These are phyloP conservation scores for Fagus sylvatica DNA, from an alignment of 306 rosid species.

Conservation along the genomic window DNA sequence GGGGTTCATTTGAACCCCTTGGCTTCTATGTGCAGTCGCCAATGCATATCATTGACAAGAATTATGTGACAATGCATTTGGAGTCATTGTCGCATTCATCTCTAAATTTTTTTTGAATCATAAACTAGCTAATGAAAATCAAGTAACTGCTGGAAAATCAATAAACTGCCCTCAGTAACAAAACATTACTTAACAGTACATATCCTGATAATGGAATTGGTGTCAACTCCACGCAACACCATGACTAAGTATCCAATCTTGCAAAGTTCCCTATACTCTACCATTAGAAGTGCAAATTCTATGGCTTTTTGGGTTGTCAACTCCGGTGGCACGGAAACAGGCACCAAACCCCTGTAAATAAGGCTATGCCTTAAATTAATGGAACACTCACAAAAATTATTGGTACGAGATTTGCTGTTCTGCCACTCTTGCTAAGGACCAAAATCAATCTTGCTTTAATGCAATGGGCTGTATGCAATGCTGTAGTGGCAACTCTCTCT, in stretches of 20 bases:
- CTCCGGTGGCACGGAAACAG: background rate
- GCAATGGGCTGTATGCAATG: background rate
- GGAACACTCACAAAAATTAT: background rate
- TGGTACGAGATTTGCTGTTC: background rate
- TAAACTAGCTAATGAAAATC: too few relatives aligned
- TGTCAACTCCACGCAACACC: background rate
- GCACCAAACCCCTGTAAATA: background rate
- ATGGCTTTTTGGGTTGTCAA: background rate
- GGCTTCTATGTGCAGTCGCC: too few relatives aligned
- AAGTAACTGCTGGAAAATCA: too few relatives aligned
- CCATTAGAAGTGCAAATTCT: background rate
- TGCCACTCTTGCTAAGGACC: background rate
- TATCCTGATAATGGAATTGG: background rate
- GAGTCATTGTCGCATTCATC: too few relatives aligned
- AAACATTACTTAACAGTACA: background rate
- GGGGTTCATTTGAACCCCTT: too few relatives aligned
- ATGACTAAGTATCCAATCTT: background rate
- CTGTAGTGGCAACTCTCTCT: background rate
- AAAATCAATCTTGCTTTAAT: background rate
- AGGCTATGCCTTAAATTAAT: background rate
- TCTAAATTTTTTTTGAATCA: too few relatives aligned
- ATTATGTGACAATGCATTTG: too few relatives aligned
- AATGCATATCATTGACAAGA: too few relatives aligned
- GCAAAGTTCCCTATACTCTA: background rate
- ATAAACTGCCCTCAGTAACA: background rate